These are phyloP conservation scores for Linum trigynum DNA, from an alignment of 345 rosid species.

Conservation along the genomic window DNA sequence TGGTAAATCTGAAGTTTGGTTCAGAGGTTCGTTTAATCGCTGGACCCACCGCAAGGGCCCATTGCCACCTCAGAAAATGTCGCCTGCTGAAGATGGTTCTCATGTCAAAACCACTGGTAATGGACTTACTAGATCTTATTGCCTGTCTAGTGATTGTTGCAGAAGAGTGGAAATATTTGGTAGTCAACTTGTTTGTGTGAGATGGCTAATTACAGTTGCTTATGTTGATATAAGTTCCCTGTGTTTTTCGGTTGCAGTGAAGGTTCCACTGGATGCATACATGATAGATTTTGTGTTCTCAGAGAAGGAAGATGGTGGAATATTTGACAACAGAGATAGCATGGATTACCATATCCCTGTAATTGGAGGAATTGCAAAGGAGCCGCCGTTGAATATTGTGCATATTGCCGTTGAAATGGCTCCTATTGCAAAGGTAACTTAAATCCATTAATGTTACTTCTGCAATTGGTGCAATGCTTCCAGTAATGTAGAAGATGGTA, in stretches of 20 bases:
- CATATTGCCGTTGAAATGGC: constrained; percentile 99
- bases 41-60: constrained; percentile 77
- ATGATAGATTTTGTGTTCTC: constrained; percentile 96
- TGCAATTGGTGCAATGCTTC: background rate
- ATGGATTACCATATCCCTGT: constrained; percentile 86
- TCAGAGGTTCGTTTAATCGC: constrained; percentile 85
- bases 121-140: background rate
- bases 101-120: constrained; percentile 58
- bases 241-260: constrained; percentile 43
- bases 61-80: constrained; percentile 79
- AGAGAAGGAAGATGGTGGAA: constrained; percentile 78
- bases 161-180: background rate
- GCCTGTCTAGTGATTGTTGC: background rate
- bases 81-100: constrained; percentile 42
- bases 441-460: background rate
- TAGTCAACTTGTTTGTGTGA: background rate
- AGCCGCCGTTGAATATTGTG: constrained; percentile 76
- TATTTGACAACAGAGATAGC: constrained; percentile 62
- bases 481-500: background rate
- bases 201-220: background rate
- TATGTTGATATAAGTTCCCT: background rate
- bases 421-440: constrained; percentile 91
- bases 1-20: constrained; percentile 83
- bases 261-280: constrained; percentile 87
- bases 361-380: constrained; percentile 58